These are phyloP conservation scores for Casaregolazyma suthepensis DNA, from an alignment of 1,139 yeast genomes.

Conservation along the genomic window DNA sequence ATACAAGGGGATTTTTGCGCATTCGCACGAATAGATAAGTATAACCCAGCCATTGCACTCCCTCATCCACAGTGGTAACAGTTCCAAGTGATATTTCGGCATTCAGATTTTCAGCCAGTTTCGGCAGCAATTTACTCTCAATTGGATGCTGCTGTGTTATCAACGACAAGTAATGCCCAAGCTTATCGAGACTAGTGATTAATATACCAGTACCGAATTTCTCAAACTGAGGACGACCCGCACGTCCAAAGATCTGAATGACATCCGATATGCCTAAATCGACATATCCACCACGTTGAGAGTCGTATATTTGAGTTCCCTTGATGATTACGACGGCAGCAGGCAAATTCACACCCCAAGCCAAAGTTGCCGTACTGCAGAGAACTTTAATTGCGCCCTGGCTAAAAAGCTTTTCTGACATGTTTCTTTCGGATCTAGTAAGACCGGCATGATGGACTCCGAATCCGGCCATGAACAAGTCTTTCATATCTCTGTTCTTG, in stretches of 20 bases:
- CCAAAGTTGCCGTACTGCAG: conserved; percentile 95
- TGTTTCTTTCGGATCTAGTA: conserved; percentile 83
- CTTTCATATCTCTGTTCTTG: conserved; percentile 73
- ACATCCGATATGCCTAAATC: conserved; percentile 96
- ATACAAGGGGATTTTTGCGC: conserved; percentile 89
- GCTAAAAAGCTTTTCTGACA: conserved; percentile 82
- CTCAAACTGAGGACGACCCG: conserved; percentile 98
- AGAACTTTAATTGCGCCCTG: conserved; percentile 83
- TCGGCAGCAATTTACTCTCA: conserved; percentile 73
- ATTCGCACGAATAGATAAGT: conserved; percentile 91
- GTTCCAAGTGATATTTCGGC: conserved; percentile 96
- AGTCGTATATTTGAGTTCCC: conserved; percentile 93
- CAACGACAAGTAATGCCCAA: conserved; percentile 81
- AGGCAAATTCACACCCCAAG: conserved; percentile 99
- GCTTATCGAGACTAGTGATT: conserved; percentile 72
- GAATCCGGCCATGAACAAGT: conserved; percentile 74
- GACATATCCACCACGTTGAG: conserved; percentile 89
- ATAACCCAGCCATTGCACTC: conserved; percentile 93
- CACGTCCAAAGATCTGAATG: conserved; percentile 97
- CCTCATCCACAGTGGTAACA: conserved; percentile 91
- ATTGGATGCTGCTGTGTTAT: conserved; percentile 95
- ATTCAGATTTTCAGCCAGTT: conserved; percentile 83
- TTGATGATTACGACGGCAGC: conserved; percentile 96
- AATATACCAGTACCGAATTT: conserved; percentile 87
- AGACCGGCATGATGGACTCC: conserved; percentile 98